A percentile compares a stretch with the other conserved stretches of the same genome.
These are phyloP conservation scores for Neonectria hederae DNA, from an alignment of 2,329 filamentous ascomycete species.

Conservation along the genomic window DNA sequence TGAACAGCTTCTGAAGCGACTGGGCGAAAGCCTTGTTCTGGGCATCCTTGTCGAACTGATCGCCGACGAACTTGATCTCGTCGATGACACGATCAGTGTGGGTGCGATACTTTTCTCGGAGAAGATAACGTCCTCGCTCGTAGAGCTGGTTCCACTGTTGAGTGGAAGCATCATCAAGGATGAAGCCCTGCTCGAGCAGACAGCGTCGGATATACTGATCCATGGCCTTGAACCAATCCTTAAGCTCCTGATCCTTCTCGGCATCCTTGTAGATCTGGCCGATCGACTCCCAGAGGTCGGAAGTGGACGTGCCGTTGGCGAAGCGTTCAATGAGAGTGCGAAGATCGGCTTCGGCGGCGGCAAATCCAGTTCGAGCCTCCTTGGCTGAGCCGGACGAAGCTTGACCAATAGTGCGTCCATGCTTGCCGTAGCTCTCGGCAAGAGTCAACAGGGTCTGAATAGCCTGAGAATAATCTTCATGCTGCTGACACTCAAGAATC, in stretches of 20 bases:
- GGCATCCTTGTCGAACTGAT: constrained; percentile 89
- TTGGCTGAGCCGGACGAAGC: constrained; percentile 75
- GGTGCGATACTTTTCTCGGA: constrained; percentile 85
- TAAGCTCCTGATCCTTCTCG: constrained; percentile 85
- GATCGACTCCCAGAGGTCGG: constrained; percentile 86
- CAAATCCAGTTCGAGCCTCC: constrained; percentile 74
- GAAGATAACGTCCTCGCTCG: constrained; percentile 84
- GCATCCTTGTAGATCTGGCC: constrained; percentile 88
- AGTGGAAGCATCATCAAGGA: constrained; percentile 82
- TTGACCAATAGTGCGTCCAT: constrained; percentile 72
- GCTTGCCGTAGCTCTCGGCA: constrained; percentile 84
- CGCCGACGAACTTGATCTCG: constrained; percentile 87
- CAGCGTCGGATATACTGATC: constrained; percentile 83
- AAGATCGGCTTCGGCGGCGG: constrained; percentile 77
- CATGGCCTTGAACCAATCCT: constrained; percentile 85
- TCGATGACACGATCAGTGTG: constrained; percentile 89
- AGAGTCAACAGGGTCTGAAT: constrained; percentile 86
- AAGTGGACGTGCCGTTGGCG: constrained; percentile 90
- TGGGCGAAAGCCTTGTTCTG: constrained; percentile 84
- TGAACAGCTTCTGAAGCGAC: constrained; percentile 85
- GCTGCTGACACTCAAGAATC: constrained; percentile 94
- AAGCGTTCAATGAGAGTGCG: constrained; percentile 92
- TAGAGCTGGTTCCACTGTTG: constrained; percentile 86
- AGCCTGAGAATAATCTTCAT: constrained; percentile 92
- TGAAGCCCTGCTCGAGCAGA: constrained; percentile 89